Evolutionary conservation across 306 rosid genomes (phyloP), one percentile per base, ranked within the genome.

Genomic region (Lathyrus sativus): DNA sequence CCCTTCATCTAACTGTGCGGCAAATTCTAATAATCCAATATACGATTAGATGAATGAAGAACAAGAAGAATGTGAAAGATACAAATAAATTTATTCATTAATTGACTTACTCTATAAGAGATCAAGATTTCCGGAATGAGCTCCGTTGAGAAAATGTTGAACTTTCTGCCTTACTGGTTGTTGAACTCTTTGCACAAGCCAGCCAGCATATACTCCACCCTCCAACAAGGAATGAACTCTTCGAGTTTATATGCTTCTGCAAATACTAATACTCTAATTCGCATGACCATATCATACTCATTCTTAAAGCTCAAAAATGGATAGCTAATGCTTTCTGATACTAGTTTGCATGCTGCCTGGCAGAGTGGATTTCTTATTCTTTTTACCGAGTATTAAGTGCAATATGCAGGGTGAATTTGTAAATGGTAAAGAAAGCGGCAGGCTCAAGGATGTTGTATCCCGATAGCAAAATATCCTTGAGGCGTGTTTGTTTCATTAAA

Each of bases 81-180:
- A n/a, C n/a, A n/a, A 49, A 2, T 2, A 22, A 31, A 9, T 7
- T 33, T 0, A 1, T 26, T 11, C 0, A 42, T 2, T 24, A 22
- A 60, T 0, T 17, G 0, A 6, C 9, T 56, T 65, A 88, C 98
- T 90, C 81, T 88, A 90, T 24, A 93, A 67, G 78, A 93, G 90
- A 79, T 87, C 96, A 48, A 93, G 82, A 56, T 87, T 80, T 14
- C 96, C 99, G 19, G 83, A 64, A 18, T 95, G 68, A 58, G 97
- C 91, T 0, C 97, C 99, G 69, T 88, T 87, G 39, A 93, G 85
- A 70, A 93, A 90, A 11, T 74, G 76, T 51, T 93, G 90, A 60
- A 93, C 97, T 79, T 80, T 90, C 72, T 93, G 58, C 74, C 97
- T 90, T 76, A 75, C 98, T 93, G 15, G 24, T 31, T 54, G 14